Evolutionary conservation across 108 stramenopile species (phyloP).

Genomic region (Nitzschia inconspicua): DNA sequence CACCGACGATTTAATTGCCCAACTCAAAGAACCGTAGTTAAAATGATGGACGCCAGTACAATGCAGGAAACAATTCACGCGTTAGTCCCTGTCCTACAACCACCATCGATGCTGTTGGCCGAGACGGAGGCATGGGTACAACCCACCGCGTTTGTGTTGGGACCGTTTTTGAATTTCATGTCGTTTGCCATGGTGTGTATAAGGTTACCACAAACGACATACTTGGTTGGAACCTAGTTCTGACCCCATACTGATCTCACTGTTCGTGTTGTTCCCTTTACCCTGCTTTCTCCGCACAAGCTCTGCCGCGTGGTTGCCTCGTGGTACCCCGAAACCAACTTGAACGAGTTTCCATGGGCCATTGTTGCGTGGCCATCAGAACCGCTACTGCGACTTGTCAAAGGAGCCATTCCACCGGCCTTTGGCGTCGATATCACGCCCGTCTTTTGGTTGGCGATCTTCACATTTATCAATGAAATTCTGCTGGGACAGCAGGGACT

Average conservation of each 20-base stretch:
- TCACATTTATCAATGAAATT: constrained; percentile 92
- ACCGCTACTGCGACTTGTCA: constrained; percentile 60
- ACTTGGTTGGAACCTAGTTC: background rate
- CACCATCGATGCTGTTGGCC: constrained; percentile 62
- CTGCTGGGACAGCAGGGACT: constrained; percentile 94
- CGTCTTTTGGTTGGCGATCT: constrained; percentile 91
- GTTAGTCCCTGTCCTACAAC: too few relatives aligned
- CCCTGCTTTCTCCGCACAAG: constrained; percentile 23
- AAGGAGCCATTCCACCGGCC: constrained; percentile 79
- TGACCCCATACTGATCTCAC: background rate
- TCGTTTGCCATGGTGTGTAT: constrained; percentile 77
- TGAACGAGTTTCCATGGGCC: constrained; percentile 79
- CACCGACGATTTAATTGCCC: too few relatives aligned
- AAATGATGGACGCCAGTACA: too few relatives aligned
- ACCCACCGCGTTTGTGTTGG: constrained; percentile 64
- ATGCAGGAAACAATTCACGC: too few relatives aligned
- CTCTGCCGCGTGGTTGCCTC: constrained; percentile 81
- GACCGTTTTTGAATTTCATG: constrained; percentile 74
- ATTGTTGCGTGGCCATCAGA: constrained; percentile 84
- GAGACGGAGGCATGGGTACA: constrained; percentile 87
- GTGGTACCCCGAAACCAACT: constrained; percentile 82
- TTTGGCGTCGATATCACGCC: constrained; percentile 98
- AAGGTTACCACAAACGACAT: too few relatives aligned
- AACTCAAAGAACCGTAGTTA: too few relatives aligned
- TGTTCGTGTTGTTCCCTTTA: background rate